Percentiles rank a stretch among this genome's conserved stretches.
Evolutionary conservation across 2,329 filamentous ascomycete genomes (phyloP).

Genomic region (Davidsoniella neocaledoniae): DNA sequence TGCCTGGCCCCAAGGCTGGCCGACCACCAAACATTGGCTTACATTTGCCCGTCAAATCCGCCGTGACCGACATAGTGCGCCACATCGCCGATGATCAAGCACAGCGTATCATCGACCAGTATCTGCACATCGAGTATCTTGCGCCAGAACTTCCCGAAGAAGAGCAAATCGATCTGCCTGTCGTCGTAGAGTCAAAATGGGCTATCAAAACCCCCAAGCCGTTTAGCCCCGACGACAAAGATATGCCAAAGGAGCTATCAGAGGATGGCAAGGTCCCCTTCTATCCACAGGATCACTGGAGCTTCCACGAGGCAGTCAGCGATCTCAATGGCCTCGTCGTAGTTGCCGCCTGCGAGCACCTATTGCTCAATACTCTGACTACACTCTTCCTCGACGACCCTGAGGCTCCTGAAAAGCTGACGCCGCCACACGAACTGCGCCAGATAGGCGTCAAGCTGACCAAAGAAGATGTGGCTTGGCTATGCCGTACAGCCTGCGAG

Average conservation of each 20-base stretch:
- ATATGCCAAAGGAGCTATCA: too few species aligned
- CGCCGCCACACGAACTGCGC: background rate
- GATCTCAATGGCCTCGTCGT: slow-evolving; percentile 18
- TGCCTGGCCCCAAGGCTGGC: slow-evolving; percentile 1
- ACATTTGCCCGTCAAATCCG: background rate
- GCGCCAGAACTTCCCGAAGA: slow-evolving; percentile 2
- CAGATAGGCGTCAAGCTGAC: background rate
- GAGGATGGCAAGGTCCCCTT: background rate
- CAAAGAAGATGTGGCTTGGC: slow-evolving; percentile 14
- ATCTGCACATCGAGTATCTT: slow-evolving; percentile 13
- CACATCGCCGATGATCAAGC: slow-evolving; percentile 16
- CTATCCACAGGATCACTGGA: slow-evolving; percentile 6
- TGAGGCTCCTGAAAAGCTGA: background rate
- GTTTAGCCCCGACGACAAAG: background rate
- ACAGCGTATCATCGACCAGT: slow-evolving; percentile 11
- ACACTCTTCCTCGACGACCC: slow-evolving; percentile 10
- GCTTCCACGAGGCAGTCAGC: slow-evolving; percentile 17
- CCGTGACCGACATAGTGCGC: slow-evolving; percentile 16
- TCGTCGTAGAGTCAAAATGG: slow-evolving; percentile 14
- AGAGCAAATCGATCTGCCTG: slow-evolving; percentile 14
- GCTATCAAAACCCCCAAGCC: background rate
- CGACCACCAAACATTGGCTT: background rate
- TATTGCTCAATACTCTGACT: slow-evolving; percentile 13
- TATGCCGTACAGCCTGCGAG: slow-evolving; percentile 17
- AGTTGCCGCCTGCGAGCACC: slow-evolving; percentile 16